Base-by-base conservation (phyloP, 1,284 basidiomycete species). In the Cryptococcus sp. region DNA sequence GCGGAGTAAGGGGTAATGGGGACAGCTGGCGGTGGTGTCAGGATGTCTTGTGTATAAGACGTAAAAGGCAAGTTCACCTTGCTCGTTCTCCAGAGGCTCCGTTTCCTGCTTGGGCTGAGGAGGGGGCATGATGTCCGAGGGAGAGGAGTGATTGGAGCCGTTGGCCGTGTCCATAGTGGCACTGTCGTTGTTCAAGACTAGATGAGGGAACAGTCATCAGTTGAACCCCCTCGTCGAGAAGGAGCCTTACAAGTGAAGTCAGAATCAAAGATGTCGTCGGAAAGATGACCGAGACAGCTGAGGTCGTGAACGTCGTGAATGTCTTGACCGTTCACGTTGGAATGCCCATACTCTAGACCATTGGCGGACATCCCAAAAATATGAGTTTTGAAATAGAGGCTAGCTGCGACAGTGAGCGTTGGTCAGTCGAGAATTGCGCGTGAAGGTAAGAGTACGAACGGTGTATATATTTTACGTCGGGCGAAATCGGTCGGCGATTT, bases 241-340 rank as follows among this genome's bases (percentile, higher is more conserved):
- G 30, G 10, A 35, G 2, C 50, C 60, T 49, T 19, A 62, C 60
- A 62, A 17, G 61, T 56, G 41, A 62, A 59, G 17, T 57, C 55
- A 19, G 61, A 62, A 42, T 62, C 57, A 35, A 59, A 62, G 27
- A 62, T 20, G 42, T 62, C 61, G 61, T 62, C 61, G 48, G 59
- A 57, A 25, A 57, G 39, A 19, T 41, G 52, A 35, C 42, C 42
- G 22, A n/a, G 22, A 45, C 5, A 45, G 42, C 22, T 22, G 42
- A 22, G 22, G 10, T 45, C n/a, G 42, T n/a, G 42, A 15, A 45
- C 6, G 8, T 45, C 42, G 42, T 25, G 25, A 25, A 7, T 42
- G 41, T 19, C 42, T 4, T 45, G 42, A n/a, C 41, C 41, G 25
- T 22, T 45, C 5, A 22, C 13, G n/a, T 13, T n/a, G 42, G 11